Evolutionary conservation across 2,329 filamentous ascomycete species (phyloP).

Genomic region (Exophiala xenobiotica): DNA sequence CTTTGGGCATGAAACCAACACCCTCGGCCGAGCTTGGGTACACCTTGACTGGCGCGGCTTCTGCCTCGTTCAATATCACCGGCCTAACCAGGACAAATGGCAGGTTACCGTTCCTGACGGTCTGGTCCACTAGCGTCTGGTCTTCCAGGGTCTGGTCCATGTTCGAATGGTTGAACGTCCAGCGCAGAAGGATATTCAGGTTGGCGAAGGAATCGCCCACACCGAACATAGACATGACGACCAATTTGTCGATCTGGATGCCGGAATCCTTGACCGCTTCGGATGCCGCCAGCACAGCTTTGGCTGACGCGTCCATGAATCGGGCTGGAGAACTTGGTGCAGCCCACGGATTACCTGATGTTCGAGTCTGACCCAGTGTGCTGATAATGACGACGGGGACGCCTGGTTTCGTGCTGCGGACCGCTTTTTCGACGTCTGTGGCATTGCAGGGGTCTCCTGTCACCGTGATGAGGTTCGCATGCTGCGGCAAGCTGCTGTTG

Average conservation of each 20-base stretch:
- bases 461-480: slow-evolving; percentile 26
- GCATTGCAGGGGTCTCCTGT: slow-evolving; percentile 30
- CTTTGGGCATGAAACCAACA: slow-evolving; percentile 41
- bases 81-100: slow-evolving; percentile 50
- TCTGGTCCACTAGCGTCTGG: slow-evolving; percentile 48
- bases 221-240: slow-evolving; percentile 54
- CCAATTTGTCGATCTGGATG: slow-evolving; percentile 43
- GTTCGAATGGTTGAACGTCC: slow-evolving; percentile 49
- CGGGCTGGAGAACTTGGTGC: slow-evolving; percentile 44
- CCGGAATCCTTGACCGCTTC: slow-evolving; percentile 37
- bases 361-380: slow-evolving; percentile 50
- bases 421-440: slow-evolving; percentile 26
- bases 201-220: slow-evolving; percentile 47
- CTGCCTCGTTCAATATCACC: slow-evolving; percentile 44
- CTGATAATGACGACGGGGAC: slow-evolving; percentile 45
- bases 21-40: slow-evolving; percentile 47
- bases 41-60: slow-evolving; percentile 38
- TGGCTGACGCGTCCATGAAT: slow-evolving; percentile 45
- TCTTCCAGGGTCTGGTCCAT: slow-evolving; percentile 51
- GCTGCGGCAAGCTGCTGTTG: slow-evolving; percentile 28
- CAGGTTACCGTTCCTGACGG: slow-evolving; percentile 39
- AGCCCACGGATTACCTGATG: slow-evolving; percentile 51
- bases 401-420: background rate
- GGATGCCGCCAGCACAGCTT: slow-evolving; percentile 12
- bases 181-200: slow-evolving; percentile 43